These are phyloP conservation scores for Yamadazyma friedrichii DNA, from an alignment of 1,139 yeast genomes.

Conservation along the genomic window DNA sequence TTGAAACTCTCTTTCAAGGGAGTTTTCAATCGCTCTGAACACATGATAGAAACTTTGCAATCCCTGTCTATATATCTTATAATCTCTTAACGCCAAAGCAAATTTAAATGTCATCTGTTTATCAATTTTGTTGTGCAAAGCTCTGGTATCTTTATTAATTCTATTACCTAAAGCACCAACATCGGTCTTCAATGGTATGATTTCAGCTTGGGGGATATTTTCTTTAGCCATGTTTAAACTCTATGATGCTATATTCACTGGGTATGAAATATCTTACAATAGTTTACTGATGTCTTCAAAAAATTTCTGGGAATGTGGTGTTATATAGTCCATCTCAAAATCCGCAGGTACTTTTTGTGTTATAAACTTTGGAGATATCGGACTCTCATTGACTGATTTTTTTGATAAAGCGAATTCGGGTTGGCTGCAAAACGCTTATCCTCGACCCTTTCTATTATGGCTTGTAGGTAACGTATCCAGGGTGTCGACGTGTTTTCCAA, in stretches of 20 bases:
- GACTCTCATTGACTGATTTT: conserved; percentile 2
- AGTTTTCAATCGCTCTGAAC: conserved; percentile 64
- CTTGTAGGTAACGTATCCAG: no score
- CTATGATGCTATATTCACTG: no score
- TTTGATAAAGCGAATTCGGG: conserved; percentile 1
- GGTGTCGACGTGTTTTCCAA: no score
- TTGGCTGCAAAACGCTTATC: background rate
- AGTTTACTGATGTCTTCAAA: no score
- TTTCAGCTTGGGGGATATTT: conserved; percentile 43
- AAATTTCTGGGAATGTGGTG: no score
- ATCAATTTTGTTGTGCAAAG: conserved; percentile 66
- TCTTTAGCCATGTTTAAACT: background rate
- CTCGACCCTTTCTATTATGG: background rate
- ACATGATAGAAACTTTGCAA: conserved; percentile 76
- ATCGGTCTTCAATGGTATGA: conserved; percentile 71
- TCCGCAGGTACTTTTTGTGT: background rate
- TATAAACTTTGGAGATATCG: conserved; percentile 15
- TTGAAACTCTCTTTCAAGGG: conserved; percentile 48
- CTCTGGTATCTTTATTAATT: conserved; percentile 66
- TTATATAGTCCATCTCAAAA: no score
- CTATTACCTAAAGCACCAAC: conserved; percentile 81
- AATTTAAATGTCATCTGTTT: conserved; percentile 67
- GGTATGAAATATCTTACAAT: no score
- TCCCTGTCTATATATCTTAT: conserved; percentile 77
- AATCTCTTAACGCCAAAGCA: conserved; percentile 74